Evolutionary conservation across 2,329 filamentous ascomycete species (phyloP), one percentile per base, ranked within the genome.

Genomic region (Clarireedia hainanense): DNA sequence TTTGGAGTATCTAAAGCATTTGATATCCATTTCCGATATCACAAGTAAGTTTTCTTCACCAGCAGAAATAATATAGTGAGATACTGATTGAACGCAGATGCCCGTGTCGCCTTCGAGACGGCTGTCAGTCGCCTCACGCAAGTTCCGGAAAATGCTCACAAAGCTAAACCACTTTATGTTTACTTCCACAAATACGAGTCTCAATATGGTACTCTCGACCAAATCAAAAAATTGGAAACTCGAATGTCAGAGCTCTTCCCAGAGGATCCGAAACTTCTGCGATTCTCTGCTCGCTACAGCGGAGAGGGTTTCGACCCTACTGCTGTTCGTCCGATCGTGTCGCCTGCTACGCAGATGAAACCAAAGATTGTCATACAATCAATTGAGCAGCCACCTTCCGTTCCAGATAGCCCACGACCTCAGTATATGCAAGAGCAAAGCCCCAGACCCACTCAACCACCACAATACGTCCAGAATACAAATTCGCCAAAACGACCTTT

Each of bases 181-280:
- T 97, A 92, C 72, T 92, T 99, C 70, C 92, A 99, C 72, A 87
- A 91, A 64, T 96, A 95, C 69, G 94, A 99, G 73, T 91, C 91
- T 10, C 85, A 91, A 61, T 99, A 91, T 66, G 94, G 95, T 55
- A 94, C 99, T 69, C 79, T 97, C 5, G 83, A 88, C 5, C 91
- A 97, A 65, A 90, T 99, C 53, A 83, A 85, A 61, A 94, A 95
- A 69, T 78, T 99, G 15, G 95, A 99, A 71, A 86, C 86, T 65
- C 85, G 94, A 47, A 97, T 99, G 91, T 81, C 82, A 23, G 91
- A 96, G 67, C 78, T 96, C n/a, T 99, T 90, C 71, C 91, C 91
- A 0, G 85, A 91, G 57, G 92, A 96, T 65, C 86, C 90, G 3
- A 85, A 81, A 55, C 77, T 96, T 40, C 74, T 78, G 14, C 83